These are phyloP conservation scores for Cyclotella cryptica DNA, from an alignment of 108 stramenopile species.

Conservation along the genomic window DNA sequence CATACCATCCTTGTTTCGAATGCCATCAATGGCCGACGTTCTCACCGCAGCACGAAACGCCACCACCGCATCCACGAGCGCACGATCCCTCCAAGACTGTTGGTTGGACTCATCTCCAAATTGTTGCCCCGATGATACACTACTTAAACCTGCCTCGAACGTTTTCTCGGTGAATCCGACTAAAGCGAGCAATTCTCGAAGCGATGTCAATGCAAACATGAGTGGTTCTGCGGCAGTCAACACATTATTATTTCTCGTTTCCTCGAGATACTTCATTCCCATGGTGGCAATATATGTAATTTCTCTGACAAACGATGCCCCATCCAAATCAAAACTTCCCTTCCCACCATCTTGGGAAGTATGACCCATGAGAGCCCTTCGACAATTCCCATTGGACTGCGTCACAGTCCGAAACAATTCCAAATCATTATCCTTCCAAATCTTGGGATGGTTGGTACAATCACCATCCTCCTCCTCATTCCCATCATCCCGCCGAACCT, in stretches of 20 bases:
- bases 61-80: slow-evolving; percentile 61
- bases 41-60: slow-evolving; percentile 69
- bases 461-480: too few relatives aligned
- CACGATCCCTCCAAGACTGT: slow-evolving; percentile 20
- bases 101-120: neutral
- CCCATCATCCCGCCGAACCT: too few relatives aligned
- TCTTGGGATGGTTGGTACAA: slow-evolving; percentile 17
- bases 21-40: slow-evolving; percentile 52
- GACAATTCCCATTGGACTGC: slow-evolving; percentile 27
- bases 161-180: slow-evolving; percentile 79
- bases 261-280: slow-evolving; percentile 52
- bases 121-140: neutral
- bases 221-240: slow-evolving; percentile 53
- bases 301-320: slow-evolving; percentile 63
- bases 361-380: slow-evolving; percentile 38
- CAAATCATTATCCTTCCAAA: slow-evolving; percentile 61
- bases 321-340: slow-evolving; percentile 69
- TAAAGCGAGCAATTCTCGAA: slow-evolving; percentile 59
- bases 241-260: neutral
- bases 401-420: slow-evolving; percentile 47
- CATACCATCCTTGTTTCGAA: slow-evolving; percentile 23
- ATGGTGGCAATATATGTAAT: slow-evolving; percentile 55
- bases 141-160: slow-evolving; percentile 57
- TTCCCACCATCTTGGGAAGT: slow-evolving; percentile 14
- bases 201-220: slow-evolving; percentile 37